Conservation (phyloP, 2,329 filamentous ascomycete species). For the Dactylella cylindrospora region DNA sequence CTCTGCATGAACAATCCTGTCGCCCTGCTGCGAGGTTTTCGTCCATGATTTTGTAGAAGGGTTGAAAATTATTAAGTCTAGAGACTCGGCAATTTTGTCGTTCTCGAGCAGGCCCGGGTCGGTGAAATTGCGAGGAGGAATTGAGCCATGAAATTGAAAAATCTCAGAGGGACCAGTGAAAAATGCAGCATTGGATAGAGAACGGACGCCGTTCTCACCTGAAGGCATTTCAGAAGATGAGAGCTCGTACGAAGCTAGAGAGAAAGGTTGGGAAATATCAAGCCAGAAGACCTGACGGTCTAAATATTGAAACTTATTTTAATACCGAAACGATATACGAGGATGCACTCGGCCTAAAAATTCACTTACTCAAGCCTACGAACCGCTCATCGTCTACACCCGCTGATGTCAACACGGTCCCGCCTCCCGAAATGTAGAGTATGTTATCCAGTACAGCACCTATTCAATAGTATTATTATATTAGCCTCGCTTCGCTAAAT, state of each 20-base stretch:
- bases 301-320: background rate
- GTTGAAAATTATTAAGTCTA: slow-evolving; percentile 6
- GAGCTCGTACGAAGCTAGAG: background rate
- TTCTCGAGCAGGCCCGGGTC: background rate
- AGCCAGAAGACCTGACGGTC: background rate
- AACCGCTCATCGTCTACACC: background rate
- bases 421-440: slow-evolving; percentile 6
- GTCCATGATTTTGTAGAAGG: slow-evolving; percentile 3
- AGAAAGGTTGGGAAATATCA: slow-evolving; percentile 8
- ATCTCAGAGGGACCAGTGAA: slow-evolving; percentile 1
- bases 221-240: background rate
- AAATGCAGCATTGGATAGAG: background rate
- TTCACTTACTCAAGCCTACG: background rate
- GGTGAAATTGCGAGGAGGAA: background rate
- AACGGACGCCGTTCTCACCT: background rate
- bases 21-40: background rate
- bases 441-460: background rate
- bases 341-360: background rate
- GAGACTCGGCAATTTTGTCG: background rate
- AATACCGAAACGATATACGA: background rate
- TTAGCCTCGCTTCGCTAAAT: background rate
- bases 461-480: background rate
- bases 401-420: background rate
- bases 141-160: background rate
- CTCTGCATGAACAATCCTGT: background rate